A percentile compares a stretch with the other conserved stretches of the same genome.
Conservation (phyloP, 257 asterid species). For the Rubia yunnanensis region DNA sequence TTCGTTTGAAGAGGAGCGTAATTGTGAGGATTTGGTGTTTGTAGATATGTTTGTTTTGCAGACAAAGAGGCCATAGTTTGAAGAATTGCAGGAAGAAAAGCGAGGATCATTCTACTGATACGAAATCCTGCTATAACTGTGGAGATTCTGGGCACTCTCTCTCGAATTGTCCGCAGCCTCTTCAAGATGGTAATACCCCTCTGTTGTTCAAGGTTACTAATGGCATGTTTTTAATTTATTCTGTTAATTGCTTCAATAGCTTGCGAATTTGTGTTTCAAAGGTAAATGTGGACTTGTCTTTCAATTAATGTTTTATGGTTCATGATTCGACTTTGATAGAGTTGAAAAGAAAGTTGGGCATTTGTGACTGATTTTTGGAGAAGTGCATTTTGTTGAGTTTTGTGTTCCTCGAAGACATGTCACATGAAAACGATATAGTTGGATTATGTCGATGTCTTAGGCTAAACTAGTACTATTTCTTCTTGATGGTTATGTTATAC, state of each 20-base stretch:
- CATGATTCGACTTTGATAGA: neutral
- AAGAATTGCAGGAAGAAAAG: slow-evolving; percentile 67
- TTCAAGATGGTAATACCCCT: slow-evolving; percentile 60
- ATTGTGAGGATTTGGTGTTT: slow-evolving; percentile 6
- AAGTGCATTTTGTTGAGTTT: neutral
- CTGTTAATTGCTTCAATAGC: neutral
- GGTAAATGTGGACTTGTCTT: neutral
- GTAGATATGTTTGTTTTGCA: slow-evolving; percentile 80
- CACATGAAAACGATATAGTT: neutral
- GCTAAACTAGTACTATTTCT: neutral
- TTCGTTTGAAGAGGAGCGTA: neutral
- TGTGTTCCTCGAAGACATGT: neutral
- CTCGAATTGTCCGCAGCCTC: slow-evolving; percentile 56
- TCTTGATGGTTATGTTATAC: neutral
- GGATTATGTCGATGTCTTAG: neutral
- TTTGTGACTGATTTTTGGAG: neutral
- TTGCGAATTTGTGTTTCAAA: neutral
- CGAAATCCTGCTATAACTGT: slow-evolving; percentile 78
- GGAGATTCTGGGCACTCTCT: slow-evolving; percentile 82
- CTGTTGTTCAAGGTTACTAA: neutral
- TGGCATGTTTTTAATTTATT: neutral
- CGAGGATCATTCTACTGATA: slow-evolving; percentile 31
- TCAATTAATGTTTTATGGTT: neutral
- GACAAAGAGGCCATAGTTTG: slow-evolving; percentile 79
- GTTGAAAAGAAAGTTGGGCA: neutral